Evolutionary conservation across 1,284 basidiomycete species (phyloP), one percentile per base, ranked within the genome.

Genomic region (Moniliophthora roreri): DNA sequence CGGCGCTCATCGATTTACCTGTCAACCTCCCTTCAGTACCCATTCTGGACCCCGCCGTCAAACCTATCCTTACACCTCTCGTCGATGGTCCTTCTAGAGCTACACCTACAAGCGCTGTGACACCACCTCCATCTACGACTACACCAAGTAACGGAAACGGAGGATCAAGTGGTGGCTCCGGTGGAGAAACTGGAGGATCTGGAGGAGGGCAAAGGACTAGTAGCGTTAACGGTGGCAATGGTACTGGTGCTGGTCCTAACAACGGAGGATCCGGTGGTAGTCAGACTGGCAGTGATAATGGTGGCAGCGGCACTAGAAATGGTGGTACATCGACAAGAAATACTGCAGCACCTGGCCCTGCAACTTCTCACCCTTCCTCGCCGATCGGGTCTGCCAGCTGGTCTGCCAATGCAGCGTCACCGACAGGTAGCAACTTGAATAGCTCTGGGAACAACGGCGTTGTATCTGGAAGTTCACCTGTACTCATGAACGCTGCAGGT

Each of bases 21-120:
- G 54, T 76, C 32, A 64, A 71, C 11, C 46, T 77, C 32, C 75
- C 76, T 15, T 70, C 73, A 9, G 65, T 79, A 32, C 76, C 79
- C 1, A 48, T 82, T 18, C 60, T 79, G 34, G 64, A 62, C 26
- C 70, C 73, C 2, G 11, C 80, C 2, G 46, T 73, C 18, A 65
- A 60, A 7, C 62, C 73, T 24, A 16, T 81, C 13, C 51, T 79
- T 51, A 67, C 63, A 26, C 66, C 66, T 15, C 60, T 57, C 35
- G 62, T 66, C 18, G 40, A 49, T 9, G 49, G 56, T 0, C 48
- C 57, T 10, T 46, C 60, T 10, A 34, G 55, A 24, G 44, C 59
- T 4, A 37, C 62, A 8, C 38, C 48, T 7, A 49, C 59, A 15
- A 47, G 24, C 9, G 4, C 49, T 4, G 40, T 38, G 15, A 23